Percentiles rank a stretch among this genome's conserved stretches.
Evolutionary conservation across 2,329 filamentous ascomycete genomes (phyloP).

Genomic region (Daldinia eschscholtzii): DNA sequence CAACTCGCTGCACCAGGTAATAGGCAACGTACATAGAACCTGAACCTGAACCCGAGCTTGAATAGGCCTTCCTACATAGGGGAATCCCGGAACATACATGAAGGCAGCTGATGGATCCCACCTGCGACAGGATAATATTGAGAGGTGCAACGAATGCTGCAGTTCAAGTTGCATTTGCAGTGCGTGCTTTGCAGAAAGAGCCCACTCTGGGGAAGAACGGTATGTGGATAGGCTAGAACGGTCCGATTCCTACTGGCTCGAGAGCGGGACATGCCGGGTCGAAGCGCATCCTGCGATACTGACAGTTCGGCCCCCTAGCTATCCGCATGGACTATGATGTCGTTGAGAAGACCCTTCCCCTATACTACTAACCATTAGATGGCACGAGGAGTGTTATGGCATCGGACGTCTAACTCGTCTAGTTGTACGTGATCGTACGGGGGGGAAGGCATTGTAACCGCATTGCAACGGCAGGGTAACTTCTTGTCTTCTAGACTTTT

Average conservation of each 20-base stretch:
- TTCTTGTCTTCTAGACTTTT: constrained; percentile 40
- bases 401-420: constrained; percentile 25
- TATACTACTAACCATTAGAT: constrained; percentile 26
- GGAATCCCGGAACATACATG: constrained; percentile 35
- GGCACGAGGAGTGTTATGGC: constrained; percentile 26
- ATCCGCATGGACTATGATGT: constrained; percentile 34
- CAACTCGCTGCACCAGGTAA: constrained; percentile 18
- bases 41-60: constrained; percentile 19
- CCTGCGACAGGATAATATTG: constrained; percentile 42
- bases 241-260: constrained; percentile 45
- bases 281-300: constrained; percentile 40
- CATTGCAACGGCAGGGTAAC: constrained; percentile 34
- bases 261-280: constrained; percentile 29
- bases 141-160: constrained; percentile 36
- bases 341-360: constrained; percentile 27
- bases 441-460: background rate
- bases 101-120: constrained; percentile 48
- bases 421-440: constrained; percentile 14
- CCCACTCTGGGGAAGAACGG: constrained; percentile 43
- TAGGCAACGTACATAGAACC: constrained; percentile 4
- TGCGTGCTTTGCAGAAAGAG: constrained; percentile 42
- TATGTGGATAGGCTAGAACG: constrained; percentile 41
- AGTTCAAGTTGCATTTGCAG: constrained; percentile 39
- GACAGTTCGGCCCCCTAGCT: constrained; percentile 35
- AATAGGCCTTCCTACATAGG: constrained; percentile 31